Evolutionary conservation across 2,329 filamentous ascomycete genomes (phyloP).

Genomic region (Thelonectria olida): DNA sequence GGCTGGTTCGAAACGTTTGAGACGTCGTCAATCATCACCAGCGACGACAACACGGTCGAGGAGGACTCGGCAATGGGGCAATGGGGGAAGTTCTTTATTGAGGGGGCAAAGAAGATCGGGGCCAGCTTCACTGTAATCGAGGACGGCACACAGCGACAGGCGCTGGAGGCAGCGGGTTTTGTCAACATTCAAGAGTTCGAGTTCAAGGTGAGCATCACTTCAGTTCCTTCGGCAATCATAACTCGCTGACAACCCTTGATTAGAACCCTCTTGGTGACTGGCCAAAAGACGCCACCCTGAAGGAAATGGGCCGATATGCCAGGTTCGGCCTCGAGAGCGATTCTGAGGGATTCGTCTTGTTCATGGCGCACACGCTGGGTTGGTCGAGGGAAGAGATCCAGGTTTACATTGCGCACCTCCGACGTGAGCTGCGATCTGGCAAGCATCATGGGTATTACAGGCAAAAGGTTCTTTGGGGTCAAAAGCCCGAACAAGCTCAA

Average conservation of each 20-base stretch:
- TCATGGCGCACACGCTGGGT: slow-evolving; percentile 2
- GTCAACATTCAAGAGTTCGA: slow-evolving; percentile 15
- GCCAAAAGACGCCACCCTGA: background rate
- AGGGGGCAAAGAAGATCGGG: slow-evolving; percentile 20
- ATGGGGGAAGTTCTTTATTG: slow-evolving; percentile 25
- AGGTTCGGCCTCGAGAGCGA: background rate
- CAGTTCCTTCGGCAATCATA: no score
- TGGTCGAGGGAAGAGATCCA: background rate
- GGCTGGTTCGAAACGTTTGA: slow-evolving; percentile 23
- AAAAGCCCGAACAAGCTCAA: background rate
- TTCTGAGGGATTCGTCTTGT: slow-evolving; percentile 2
- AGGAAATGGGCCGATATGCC: background rate
- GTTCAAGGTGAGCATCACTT: slow-evolving; percentile 5
- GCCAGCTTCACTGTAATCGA: slow-evolving; percentile 10
- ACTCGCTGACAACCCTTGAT: no score
- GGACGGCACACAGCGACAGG: slow-evolving; percentile 10
- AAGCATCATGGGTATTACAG: background rate
- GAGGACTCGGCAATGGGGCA: slow-evolving; percentile 11
- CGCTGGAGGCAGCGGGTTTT: slow-evolving; percentile 19
- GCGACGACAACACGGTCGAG: slow-evolving; percentile 17
- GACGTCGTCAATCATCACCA: slow-evolving; percentile 10
- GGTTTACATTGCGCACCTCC: background rate
- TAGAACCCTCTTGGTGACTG: background rate
- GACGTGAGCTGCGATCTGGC: background rate
- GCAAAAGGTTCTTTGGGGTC: background rate